phyloP scores from a whole-genome alignment of 2,329 filamentous ascomycete species.

The Talaromyces sp. region DNA sequence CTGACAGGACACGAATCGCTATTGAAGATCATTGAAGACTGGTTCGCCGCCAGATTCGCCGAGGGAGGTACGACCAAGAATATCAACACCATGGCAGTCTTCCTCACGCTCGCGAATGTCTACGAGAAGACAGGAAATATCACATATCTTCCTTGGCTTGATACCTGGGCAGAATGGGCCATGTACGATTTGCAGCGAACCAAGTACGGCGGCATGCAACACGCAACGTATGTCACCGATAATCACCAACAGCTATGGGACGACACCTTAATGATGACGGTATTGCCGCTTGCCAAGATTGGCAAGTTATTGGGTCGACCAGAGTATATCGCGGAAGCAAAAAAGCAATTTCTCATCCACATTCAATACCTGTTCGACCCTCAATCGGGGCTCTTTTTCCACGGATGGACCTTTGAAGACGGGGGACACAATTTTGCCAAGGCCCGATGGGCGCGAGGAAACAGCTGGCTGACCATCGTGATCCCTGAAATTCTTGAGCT shows the following conservation, averaged over 20 bases:
- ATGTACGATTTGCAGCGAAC: slow-evolving; percentile 71
- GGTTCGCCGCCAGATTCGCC: slow-evolving; percentile 65
- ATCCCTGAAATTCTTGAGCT: slow-evolving; percentile 76
- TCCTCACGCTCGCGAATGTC: slow-evolving; percentile 69
- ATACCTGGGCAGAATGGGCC: slow-evolving; percentile 77
- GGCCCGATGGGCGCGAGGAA: slow-evolving; percentile 53
- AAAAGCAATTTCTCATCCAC: slow-evolving; percentile 70
- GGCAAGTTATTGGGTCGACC: slow-evolving; percentile 64
- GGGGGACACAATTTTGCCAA: slow-evolving; percentile 56
- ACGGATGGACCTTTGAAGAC: slow-evolving; percentile 73
- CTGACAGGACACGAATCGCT: slow-evolving; percentile 59
- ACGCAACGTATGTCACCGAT: slow-evolving; percentile 65
- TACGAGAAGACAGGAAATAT: slow-evolving; percentile 68
- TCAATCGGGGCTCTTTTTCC: slow-evolving; percentile 68
- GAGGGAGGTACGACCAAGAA: slow-evolving; percentile 74
- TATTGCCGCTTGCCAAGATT: slow-evolving; percentile 74
- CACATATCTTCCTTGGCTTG: slow-evolving; percentile 70
- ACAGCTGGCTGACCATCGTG: slow-evolving; percentile 71
- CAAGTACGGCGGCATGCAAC: slow-evolving; percentile 66
- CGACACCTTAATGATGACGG: slow-evolving; percentile 85
- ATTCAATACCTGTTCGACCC: slow-evolving; percentile 74
- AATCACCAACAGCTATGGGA: slow-evolving; percentile 78
- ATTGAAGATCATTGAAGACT: slow-evolving; percentile 63
- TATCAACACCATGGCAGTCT: slow-evolving; percentile 78
- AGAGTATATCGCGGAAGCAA: slow-evolving; percentile 71